Base-by-base conservation (phyloP, 2,329 filamentous ascomycete species). In the Cadophora gregata region DNA sequence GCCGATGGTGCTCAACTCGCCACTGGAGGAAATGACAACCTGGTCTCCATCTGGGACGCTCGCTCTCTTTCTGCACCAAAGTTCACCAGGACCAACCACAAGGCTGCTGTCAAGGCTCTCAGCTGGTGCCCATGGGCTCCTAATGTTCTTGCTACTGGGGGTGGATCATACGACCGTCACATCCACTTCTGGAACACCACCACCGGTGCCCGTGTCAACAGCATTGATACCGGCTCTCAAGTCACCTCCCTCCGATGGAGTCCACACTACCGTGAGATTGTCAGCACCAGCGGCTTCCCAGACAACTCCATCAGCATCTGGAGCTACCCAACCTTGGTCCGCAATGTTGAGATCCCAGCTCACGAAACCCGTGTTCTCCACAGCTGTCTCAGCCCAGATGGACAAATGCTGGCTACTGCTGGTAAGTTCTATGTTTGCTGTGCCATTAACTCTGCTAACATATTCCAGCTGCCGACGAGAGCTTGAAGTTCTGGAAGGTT, bases 121-220 rank as follows among this genome's bases (percentile, higher is more conserved):
- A 92, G 93, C 70, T 99, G 96, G 96, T 99, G 96, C 85, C 96
- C 96, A 51, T 99, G 96, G 96, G 96, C 97, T 83, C 89, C 93
- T 80, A 98, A 97, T 85, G 89, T 98, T 59, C 90, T 99, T 58
- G 96, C 96, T 66, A 98, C 96, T 51, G 96, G 96, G 65, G 96
- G 96, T 77, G 96, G 96, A 73, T 96, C 93, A 51, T 96, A 97
- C 80, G 96, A 99, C 79, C 92, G 93, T 74, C 92, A 97, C 82
- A 99, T 99, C 80, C 96, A 99, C 85, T 99, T 99, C 88, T 99
- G 96, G 96, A 99, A 99, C 86, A 96, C 94, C 56, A 98, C 96
- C 25, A 97, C 95, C 4, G 96, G 96, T 68, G 95, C 96, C 62
- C 92, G 96, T 75, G 94, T 97, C 83, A 99, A 99, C 89, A 97